phyloP scores from a whole-genome alignment of 768 basidiomycete genomes.

The Tephrocybe sp. region DNA sequence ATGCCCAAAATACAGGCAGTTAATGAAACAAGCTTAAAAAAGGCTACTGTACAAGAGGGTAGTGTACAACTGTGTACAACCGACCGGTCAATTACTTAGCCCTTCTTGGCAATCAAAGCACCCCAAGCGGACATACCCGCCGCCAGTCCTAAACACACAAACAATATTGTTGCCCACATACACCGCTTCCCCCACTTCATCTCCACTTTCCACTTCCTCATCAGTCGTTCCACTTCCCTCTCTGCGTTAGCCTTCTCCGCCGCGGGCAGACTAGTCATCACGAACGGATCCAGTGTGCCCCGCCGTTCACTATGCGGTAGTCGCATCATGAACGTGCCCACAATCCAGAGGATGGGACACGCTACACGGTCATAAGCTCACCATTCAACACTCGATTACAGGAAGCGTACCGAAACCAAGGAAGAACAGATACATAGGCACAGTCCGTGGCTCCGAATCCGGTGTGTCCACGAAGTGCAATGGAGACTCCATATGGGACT shows the following conservation, averaged over 20 bases:
- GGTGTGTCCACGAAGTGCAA: background rate
- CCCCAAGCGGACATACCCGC: conserved; percentile 16
- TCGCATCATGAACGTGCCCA: conserved; percentile 14
- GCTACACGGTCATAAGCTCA: background rate
- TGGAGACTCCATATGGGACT: background rate
- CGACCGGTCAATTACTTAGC: no score
- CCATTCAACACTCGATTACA: no score
- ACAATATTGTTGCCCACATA: conserved; percentile 16
- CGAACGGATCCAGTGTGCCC: conserved; percentile 9
- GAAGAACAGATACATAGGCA: conserved; percentile 15
- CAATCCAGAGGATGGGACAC: conserved; percentile 16
- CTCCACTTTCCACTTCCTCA: conserved; percentile 12
- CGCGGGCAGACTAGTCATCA: background rate
- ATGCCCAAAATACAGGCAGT: no score
- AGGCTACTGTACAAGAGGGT: no score
- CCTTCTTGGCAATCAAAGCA: background rate
- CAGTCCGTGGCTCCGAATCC: conserved; percentile 3
- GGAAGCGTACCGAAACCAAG: conserved; percentile 14
- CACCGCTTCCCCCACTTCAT: conserved; percentile 18
- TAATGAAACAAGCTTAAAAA: no score
- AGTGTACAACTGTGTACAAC: no score
- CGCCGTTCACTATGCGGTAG: conserved; percentile 7
- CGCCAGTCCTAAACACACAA: conserved; percentile 12
- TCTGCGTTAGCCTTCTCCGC: conserved; percentile 9
- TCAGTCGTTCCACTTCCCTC: conserved; percentile 9